Conservation (phyloP, 768 basidiomycete species). For the Hygrocybe coccinea region DNA sequence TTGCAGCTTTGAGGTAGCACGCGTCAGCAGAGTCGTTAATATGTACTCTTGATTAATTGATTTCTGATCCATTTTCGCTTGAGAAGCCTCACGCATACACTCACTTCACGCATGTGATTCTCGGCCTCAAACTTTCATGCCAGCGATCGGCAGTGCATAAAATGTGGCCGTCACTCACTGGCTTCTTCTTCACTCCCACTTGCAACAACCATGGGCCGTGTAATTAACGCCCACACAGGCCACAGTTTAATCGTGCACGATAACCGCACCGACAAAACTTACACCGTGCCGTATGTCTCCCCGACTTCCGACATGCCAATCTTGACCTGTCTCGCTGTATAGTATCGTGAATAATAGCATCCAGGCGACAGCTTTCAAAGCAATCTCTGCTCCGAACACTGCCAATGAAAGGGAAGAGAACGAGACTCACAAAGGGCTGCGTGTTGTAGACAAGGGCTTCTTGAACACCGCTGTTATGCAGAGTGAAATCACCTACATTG, state of each 20-base stretch:
- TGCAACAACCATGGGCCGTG: constrained; percentile 7
- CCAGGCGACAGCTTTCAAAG: constrained; percentile 76
- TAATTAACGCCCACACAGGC: not conserved
- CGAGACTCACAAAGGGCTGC: constrained; percentile 76
- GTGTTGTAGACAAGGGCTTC: constrained; percentile 76
- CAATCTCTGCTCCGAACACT: constrained; percentile 53
- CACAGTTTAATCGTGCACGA: constrained; percentile 64
- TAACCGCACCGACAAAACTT: constrained; percentile 79
- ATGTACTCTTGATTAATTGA: too few species aligned
- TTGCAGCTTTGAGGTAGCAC: too few species aligned
- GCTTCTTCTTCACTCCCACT: not conserved
- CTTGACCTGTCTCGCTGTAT: not conserved
- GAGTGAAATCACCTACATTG: constrained; percentile 85
- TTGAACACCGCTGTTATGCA: constrained; percentile 77
- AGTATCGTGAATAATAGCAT: constrained; percentile 82
- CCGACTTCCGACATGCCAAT: not conserved
- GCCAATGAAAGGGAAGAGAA: constrained; percentile 70
- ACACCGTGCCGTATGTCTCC: constrained; percentile 61
- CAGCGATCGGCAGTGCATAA: not conserved
- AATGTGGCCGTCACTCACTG: not conserved
- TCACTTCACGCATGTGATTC: not conserved
- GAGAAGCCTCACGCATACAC: too few species aligned
- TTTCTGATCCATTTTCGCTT: too few species aligned
- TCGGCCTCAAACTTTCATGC: not conserved
- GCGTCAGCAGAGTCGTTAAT: too few species aligned